A percentile compares a stretch with the other conserved stretches of the same genome.
phyloP scores from a whole-genome alignment of 371 early-diverging fungal species.

The Mortierella sp. region DNA sequence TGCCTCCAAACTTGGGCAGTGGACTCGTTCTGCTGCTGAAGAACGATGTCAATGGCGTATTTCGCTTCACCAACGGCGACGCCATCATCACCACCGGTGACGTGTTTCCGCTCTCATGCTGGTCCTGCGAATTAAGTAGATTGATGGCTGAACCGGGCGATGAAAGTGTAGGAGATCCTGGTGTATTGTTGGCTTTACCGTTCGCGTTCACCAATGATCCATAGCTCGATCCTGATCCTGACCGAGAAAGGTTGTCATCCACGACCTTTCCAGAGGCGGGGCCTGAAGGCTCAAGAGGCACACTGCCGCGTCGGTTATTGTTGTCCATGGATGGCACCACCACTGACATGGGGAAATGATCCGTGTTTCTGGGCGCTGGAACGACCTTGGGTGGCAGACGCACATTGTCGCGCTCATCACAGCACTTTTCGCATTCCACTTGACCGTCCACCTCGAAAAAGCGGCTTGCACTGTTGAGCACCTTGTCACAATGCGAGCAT shows the following conservation, averaged over 20 bases:
- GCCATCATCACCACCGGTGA: constrained; percentile 40
- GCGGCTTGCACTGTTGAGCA: constrained; percentile 63
- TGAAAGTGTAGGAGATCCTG: constrained; percentile 14
- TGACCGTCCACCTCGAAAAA: constrained; percentile 65
- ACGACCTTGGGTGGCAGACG: constrained; percentile 47
- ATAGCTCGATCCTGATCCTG: constrained; percentile 16
- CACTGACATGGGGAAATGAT: constrained; percentile 40
- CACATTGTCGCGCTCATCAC: constrained; percentile 34
- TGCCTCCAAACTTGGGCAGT: constrained; percentile 65
- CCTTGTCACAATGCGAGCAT: constrained; percentile 60
- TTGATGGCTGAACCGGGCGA: constrained; percentile 28
- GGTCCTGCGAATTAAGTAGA: constrained; percentile 3
- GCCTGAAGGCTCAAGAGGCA: constrained; percentile 26
- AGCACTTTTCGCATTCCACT: constrained; percentile 68
- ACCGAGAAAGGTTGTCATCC: constrained; percentile 14
- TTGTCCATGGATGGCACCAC: constrained; percentile 1
- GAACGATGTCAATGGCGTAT: constrained; percentile 35
- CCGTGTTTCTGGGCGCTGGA: constrained; percentile 30
- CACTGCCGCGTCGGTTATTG: background rate
- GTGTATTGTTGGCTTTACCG: constrained; percentile 17
- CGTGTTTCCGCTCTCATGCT: background rate
- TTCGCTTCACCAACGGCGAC: constrained; percentile 27
- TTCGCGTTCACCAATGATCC: constrained; percentile 3
- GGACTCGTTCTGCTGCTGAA: constrained; percentile 51
- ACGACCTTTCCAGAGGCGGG: constrained; percentile 33